phyloP scores from a whole-genome alignment of 2,329 filamentous ascomycete genomes.

The Aspergillus piperis region DNA sequence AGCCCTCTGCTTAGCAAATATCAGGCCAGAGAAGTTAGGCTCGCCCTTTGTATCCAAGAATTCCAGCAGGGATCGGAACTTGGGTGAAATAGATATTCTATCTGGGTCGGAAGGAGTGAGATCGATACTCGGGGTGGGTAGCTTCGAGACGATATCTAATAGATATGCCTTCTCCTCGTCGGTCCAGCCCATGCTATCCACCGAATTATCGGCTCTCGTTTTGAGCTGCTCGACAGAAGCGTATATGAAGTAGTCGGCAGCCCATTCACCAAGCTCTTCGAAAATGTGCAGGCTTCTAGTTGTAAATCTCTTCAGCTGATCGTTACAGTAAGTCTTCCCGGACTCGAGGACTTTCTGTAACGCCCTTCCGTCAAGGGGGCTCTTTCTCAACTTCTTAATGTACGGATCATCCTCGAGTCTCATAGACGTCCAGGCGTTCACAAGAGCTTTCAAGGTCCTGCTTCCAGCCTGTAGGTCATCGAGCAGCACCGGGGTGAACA shows the following conservation, averaged over 20 bases:
- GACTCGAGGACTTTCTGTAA: conserved; percentile 32
- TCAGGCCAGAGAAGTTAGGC: conserved; percentile 57
- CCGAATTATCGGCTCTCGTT: conserved; percentile 26
- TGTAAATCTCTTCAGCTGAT: conserved; percentile 59
- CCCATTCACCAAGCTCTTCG: conserved; percentile 66
- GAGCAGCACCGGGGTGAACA: conserved; percentile 17
- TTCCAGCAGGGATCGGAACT: conserved; percentile 58
- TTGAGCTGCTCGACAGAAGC: conserved; percentile 47
- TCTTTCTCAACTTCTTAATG: conserved; percentile 50
- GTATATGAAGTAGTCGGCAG: conserved; percentile 65
- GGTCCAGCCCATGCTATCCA: conserved; percentile 45
- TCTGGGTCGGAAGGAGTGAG: conserved; percentile 6
- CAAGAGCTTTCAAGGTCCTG: conserved; percentile 48
- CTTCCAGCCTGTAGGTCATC: conserved; percentile 5
- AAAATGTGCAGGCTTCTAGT: conserved; percentile 55
- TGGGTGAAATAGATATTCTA: conserved; percentile 53
- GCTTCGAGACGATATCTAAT: conserved; percentile 38
- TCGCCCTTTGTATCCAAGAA: conserved; percentile 49
- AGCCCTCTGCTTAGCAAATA: conserved; percentile 67
- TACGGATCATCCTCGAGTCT: conserved; percentile 65
- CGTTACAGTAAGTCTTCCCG: conserved; percentile 45
- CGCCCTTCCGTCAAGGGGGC: conserved; percentile 37
- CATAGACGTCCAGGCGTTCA: conserved; percentile 45
- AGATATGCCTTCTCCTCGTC: conserved; percentile 60
- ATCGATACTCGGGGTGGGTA: conserved; percentile 23